phyloP scores from a whole-genome alignment of 768 basidiomycete genomes.

The Suillus ampliporus region DNA sequence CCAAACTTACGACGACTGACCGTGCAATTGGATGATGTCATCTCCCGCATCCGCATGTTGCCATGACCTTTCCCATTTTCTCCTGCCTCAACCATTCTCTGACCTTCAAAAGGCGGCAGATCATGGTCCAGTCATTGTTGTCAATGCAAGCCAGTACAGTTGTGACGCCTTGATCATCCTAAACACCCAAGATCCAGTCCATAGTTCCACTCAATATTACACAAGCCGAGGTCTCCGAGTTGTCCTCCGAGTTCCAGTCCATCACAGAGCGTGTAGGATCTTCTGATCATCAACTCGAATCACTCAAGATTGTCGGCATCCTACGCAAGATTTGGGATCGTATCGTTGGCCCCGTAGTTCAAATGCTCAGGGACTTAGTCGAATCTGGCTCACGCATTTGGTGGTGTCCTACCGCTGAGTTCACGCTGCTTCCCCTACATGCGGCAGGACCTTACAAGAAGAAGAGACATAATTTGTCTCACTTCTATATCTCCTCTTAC shows the following conservation, averaged over 20 bases:
- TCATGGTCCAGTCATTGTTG: slow-evolving; percentile 6
- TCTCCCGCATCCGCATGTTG: slow-evolving; percentile 26
- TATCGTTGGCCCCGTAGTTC: slow-evolving; percentile 27
- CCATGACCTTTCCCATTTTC: slow-evolving; percentile 19
- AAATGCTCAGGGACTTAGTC: slow-evolving; percentile 16
- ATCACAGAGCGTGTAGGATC: too few species aligned
- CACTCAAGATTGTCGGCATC: background rate
- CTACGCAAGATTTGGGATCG: slow-evolving; percentile 31
- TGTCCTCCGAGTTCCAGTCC: too few species aligned
- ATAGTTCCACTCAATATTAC: background rate
- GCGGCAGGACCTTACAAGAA: slow-evolving; percentile 36
- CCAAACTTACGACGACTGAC: slow-evolving; percentile 21
- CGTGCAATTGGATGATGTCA: slow-evolving; percentile 22
- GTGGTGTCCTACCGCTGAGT: slow-evolving; percentile 40
- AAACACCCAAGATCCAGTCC: background rate
- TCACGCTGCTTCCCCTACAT: slow-evolving; percentile 38
- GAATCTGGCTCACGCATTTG: slow-evolving; percentile 30
- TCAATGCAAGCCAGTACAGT: slow-evolving; percentile 8
- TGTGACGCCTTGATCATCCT: slow-evolving; percentile 15
- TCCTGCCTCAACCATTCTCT: slow-evolving; percentile 14
- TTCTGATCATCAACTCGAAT: too few species aligned
- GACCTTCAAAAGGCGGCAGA: slow-evolving; percentile 9
- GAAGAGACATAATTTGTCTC: slow-evolving; percentile 13
- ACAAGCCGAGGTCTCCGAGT: background rate
- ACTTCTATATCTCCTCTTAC: slow-evolving; percentile 38